A percentile compares a stretch with the other conserved stretches of the same genome.
phyloP scores from a whole-genome alignment of 1,284 basidiomycete species.

The Sanguinoderma infundibulare region DNA sequence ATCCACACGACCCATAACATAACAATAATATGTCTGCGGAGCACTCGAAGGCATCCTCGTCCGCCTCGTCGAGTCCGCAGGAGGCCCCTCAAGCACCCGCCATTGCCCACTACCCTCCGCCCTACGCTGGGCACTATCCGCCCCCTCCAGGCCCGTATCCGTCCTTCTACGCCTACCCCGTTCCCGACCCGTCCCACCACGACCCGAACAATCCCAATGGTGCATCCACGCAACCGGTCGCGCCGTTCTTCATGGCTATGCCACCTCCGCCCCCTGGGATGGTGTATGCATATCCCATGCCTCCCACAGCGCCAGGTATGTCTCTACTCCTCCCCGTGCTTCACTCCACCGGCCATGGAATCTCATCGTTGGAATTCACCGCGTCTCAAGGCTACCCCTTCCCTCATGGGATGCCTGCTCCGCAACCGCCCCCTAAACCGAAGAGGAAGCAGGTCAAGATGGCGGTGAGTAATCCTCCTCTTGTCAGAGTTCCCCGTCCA shows the following conservation, averaged over 20 bases:
- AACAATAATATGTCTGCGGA: constrained; percentile 30
- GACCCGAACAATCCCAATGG: constrained; percentile 48
- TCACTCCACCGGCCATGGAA: constrained; percentile 10
- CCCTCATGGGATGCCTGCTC: constrained; percentile 29
- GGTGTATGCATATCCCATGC: constrained; percentile 62
- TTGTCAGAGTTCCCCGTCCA: constrained; percentile 7
- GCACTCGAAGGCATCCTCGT: constrained; percentile 33
- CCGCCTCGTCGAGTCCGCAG: constrained; percentile 29
- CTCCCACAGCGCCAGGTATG: constrained; percentile 52
- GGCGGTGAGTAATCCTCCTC: constrained; percentile 58
- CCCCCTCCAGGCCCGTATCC: constrained; percentile 51
- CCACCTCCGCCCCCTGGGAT: constrained; percentile 59
- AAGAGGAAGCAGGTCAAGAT: constrained; percentile 91
- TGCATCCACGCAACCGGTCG: constrained; percentile 35
- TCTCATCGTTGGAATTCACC: background rate
- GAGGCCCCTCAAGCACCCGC: constrained; percentile 32
- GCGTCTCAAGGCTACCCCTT: constrained; percentile 38
- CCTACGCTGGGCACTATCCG: constrained; percentile 49
- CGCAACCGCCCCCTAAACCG: constrained; percentile 41
- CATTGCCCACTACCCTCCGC: constrained; percentile 43
- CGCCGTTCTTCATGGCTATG: constrained; percentile 55
- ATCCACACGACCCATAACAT: constrained; percentile 9
- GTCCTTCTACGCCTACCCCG: constrained; percentile 51
- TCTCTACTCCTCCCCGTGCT: constrained; percentile 8
- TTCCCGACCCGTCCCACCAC: constrained; percentile 44